Percentiles rank a stretch among this genome's conserved stretches.
Evolutionary conservation across 1,284 basidiomycete genomes (phyloP).

Genomic region (Filobasidium uniguttulatum): DNA sequence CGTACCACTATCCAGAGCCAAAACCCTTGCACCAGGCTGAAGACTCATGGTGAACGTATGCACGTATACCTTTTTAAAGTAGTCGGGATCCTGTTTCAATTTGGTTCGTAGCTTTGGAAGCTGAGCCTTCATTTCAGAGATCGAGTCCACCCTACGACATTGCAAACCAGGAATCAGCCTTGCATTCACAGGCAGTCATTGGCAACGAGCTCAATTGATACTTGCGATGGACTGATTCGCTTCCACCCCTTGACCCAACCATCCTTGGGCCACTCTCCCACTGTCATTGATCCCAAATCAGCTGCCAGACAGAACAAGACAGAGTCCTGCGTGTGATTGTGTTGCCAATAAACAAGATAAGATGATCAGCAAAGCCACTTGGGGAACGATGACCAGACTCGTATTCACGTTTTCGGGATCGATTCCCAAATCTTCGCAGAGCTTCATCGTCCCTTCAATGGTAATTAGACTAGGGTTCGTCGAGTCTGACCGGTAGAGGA

Average conservation of each 20-base stretch:
- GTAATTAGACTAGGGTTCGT: conserved; percentile 32
- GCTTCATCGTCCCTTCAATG: conserved; percentile 35
- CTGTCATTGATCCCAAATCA: conserved; percentile 33
- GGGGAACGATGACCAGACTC: neutral
- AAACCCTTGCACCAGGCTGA: conserved; percentile 48
- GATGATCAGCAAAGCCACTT: conserved; percentile 3
- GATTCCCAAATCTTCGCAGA: conserved; percentile 34
- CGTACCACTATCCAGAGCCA: conserved; percentile 40
- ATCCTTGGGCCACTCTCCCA: conserved; percentile 61
- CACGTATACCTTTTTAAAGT: conserved; percentile 77
- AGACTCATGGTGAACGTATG: conserved; percentile 79
- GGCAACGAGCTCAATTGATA: neutral
- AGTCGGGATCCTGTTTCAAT: conserved; percentile 53
- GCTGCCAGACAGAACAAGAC: conserved; percentile 37
- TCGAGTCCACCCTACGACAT: conserved; percentile 51
- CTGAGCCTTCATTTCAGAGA: conserved; percentile 51
- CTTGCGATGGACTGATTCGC: conserved; percentile 31
- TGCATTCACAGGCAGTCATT: neutral
- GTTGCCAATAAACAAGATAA: conserved; percentile 2
- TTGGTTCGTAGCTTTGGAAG: conserved; percentile 49
- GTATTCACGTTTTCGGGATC: conserved; percentile 31
- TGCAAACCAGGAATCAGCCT: neutral
- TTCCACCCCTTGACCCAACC: conserved; percentile 76
- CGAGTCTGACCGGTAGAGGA: conserved; percentile 21
- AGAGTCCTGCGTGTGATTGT: conserved; percentile 24